Evolutionary conservation across 2,329 filamentous ascomycete genomes (phyloP).

Genomic region (Fusarium sp.): DNA sequence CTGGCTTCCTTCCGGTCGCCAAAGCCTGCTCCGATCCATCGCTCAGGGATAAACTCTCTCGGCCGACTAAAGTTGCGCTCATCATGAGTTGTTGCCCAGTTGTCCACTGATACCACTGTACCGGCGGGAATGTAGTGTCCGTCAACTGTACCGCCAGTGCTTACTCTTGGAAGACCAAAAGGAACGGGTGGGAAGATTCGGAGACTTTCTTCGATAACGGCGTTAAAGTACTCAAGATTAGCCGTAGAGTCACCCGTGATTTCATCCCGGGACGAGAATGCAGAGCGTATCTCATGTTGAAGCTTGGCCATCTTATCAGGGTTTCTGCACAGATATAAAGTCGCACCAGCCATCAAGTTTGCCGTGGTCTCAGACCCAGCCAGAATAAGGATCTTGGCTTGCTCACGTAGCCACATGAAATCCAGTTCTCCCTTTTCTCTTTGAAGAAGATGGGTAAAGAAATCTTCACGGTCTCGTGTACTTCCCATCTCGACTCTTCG

Average conservation of each 20-base stretch:
- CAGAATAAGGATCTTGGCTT: conserved; percentile 27
- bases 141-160: conserved; percentile 14
- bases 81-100: conserved; percentile 6
- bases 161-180: conserved; percentile 8
- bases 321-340: conserved; percentile 7
- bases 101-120: conserved; percentile 13
- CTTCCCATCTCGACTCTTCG: conserved; percentile 7
- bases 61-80: conserved; percentile 3
- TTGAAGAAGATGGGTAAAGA: conserved; percentile 23
- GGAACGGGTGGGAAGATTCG: conserved; percentile 20
- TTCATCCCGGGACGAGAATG: background rate
- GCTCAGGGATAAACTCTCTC: conserved; percentile 9
- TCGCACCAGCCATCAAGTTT: background rate
- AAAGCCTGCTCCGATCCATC: conserved; percentile 9
- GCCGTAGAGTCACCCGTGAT: conserved; percentile 18
- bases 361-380: conserved; percentile 27
- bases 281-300: conserved; percentile 15
- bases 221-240: conserved; percentile 18
- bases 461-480: conserved; percentile 7
- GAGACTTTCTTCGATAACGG: conserved; percentile 25
- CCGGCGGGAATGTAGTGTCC: conserved; percentile 22
- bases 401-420: conserved; percentile 12
- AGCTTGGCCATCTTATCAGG: conserved; percentile 1
- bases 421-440: background rate
- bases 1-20: conserved; percentile 12